Evolutionary conservation across 306 rosid species (phyloP).

Genomic region (Trichosanthes cucumerina): DNA sequence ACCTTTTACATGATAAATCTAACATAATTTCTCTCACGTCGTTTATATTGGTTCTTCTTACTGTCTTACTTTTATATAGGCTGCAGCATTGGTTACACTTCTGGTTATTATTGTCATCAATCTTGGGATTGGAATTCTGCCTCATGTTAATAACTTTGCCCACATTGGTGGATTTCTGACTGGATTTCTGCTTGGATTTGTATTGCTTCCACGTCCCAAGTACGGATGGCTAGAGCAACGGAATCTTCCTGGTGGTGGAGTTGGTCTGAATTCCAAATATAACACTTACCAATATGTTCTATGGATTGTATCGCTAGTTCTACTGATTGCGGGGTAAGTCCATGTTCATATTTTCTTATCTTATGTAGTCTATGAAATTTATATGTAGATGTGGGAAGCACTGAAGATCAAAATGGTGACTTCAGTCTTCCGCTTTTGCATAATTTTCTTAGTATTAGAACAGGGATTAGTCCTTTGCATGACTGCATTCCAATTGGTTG

Average conservation of each 20-base stretch:
- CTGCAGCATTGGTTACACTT: conserved; percentile 60
- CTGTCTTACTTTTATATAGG: conserved; percentile 26
- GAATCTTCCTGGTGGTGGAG: conserved; percentile 31
- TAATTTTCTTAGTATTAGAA: not conserved
- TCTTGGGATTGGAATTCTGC: conserved; percentile 73
- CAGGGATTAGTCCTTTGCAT: not conserved
- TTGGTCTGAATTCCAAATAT: conserved; percentile 48
- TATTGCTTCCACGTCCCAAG: conserved; percentile 67
- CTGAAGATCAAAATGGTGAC: not conserved
- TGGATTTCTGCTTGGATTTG: conserved; percentile 70
- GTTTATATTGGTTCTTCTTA: conserved; percentile 8
- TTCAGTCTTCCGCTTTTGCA: not conserved
- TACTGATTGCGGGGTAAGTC: conserved; percentile 57
- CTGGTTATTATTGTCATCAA: conserved; percentile 51
- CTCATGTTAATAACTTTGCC: conserved; percentile 76
- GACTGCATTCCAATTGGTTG: not conserved
- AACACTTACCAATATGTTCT: conserved; percentile 60
- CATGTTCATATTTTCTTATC: not conserved
- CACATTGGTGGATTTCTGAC: conserved; percentile 75
- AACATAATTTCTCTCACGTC: not conserved
- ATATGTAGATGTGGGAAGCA: not conserved
- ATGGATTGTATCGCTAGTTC: conserved; percentile 41
- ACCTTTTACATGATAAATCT: not conserved
- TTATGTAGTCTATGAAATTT: not conserved
- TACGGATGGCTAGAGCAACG: conserved; percentile 50